Percentiles rank a stretch among this genome's conserved stretches.
phyloP scores from a whole-genome alignment of 345 rosid species.

The Eucalyptus regnans region DNA sequence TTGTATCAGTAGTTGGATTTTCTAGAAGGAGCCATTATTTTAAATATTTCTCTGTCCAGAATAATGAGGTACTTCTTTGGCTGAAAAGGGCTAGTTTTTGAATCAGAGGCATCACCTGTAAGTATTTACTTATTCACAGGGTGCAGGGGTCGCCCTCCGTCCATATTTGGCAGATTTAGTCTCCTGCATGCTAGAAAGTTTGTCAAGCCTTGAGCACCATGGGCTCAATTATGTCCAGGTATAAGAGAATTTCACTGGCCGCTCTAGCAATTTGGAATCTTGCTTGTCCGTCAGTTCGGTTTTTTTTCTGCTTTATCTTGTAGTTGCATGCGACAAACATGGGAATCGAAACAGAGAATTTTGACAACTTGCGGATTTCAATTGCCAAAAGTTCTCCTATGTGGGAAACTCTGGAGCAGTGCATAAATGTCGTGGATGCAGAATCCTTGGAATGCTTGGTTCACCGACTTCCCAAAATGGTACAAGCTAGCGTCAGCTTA shows the following conservation, averaged over 20 bases:
- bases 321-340: conserved; percentile 94
- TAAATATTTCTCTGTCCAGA: background rate
- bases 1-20: background rate
- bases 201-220: conserved; percentile 96
- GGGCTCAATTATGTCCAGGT: conserved; percentile 96
- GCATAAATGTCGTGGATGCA: conserved; percentile 60
- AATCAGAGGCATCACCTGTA: background rate
- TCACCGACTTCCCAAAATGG: conserved; percentile 72
- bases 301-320: conserved; percentile 4
- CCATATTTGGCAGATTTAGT: conserved; percentile 79
- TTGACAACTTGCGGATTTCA: conserved; percentile 81
- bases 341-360: conserved; percentile 76
- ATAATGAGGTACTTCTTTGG: background rate
- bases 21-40: background rate
- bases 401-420: conserved; percentile 96
- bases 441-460: conserved; percentile 64
- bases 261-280: background rate
- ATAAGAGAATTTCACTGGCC: background rate
- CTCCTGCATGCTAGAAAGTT: conserved; percentile 94
- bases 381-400: conserved; percentile 84
- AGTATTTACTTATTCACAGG: conserved; percentile 20
- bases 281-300: background rate
- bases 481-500: conserved; percentile 80
- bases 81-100: background rate
- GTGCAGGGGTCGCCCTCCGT: conserved; percentile 89